Percentiles rank a stretch among this genome's conserved stretches.
Evolutionary conservation across 2,329 filamentous ascomycete species (phyloP).

Genomic region (Scedosporium aurantiacum): DNA sequence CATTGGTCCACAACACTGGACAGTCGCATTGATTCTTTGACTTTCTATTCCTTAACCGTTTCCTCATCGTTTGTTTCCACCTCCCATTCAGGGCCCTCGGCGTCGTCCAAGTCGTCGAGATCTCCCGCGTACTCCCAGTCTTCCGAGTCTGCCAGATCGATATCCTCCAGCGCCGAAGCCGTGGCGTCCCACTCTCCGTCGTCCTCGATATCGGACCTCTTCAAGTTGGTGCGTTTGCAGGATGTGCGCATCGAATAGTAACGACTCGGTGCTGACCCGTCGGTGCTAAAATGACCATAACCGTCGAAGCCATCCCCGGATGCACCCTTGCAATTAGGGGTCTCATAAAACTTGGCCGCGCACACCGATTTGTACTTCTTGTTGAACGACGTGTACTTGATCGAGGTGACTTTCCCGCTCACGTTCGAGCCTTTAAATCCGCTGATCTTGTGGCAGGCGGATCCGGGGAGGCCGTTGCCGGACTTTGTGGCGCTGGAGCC

Average conservation of each 20-base stretch:
- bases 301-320: background rate
- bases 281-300: background rate
- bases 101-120: background rate
- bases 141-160: background rate
- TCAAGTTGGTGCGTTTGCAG: background rate
- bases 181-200: background rate
- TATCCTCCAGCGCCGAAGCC: background rate
- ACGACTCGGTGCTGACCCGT: background rate
- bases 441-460: background rate
- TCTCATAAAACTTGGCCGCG: background rate
- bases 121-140: background rate
- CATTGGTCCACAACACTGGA: no score
- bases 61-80: background rate
- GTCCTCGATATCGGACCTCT: background rate
- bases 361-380: background rate
- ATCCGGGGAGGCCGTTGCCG: background rate
- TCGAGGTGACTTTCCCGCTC: background rate
- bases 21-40: no score
- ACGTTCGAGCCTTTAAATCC: background rate
- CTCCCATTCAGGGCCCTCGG: background rate
- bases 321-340: background rate
- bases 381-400: background rate
- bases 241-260: background rate
- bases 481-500: background rate
- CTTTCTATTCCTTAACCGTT: no score